A percentile compares a stretch with the other conserved stretches of the same genome.
Evolutionary conservation across 768 basidiomycete species (phyloP).

Genomic region (Trametes maxima): DNA sequence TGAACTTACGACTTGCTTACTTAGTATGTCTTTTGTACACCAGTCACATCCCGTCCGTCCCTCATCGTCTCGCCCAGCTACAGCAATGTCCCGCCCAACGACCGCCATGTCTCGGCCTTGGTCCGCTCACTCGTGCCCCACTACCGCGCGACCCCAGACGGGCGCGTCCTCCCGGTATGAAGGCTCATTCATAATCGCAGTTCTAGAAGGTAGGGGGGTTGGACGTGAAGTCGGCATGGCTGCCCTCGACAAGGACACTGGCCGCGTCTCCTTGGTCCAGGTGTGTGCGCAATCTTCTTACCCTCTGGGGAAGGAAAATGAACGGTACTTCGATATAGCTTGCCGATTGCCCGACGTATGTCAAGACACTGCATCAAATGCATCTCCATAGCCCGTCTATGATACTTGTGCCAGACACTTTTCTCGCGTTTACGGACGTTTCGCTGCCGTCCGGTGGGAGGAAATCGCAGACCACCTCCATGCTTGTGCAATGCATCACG

Average conservation of each 20-base stretch:
- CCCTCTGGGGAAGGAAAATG: neutral
- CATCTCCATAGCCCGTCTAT: slow-evolving; percentile 70
- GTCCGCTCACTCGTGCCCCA: slow-evolving; percentile 60
- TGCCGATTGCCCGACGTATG: slow-evolving; percentile 85
- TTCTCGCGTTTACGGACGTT: slow-evolving; percentile 59
- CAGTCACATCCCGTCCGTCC: neutral
- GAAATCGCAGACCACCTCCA: slow-evolving; percentile 49
- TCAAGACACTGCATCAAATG: slow-evolving; percentile 87
- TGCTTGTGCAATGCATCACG: slow-evolving; percentile 71
- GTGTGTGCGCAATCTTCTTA: slow-evolving; percentile 40
- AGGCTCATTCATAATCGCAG: slow-evolving; percentile 63
- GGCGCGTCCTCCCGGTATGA: slow-evolving; percentile 61
- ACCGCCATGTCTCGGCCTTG: slow-evolving; percentile 45
- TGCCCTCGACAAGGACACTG: slow-evolving; percentile 79
- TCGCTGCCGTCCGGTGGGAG: slow-evolving; percentile 47
- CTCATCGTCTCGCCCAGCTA: neutral
- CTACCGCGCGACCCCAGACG: slow-evolving; percentile 64
- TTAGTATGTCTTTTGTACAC: neutral
- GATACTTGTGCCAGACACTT: slow-evolving; percentile 83
- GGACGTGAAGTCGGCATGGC: slow-evolving; percentile 88
- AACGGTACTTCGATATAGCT: slow-evolving; percentile 46
- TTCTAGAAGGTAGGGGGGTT: slow-evolving; percentile 77
- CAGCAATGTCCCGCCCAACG: slow-evolving; percentile 23
- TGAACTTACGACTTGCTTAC: too few relatives aligned
- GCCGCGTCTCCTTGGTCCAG: slow-evolving; percentile 76